Percentiles rank a stretch among this genome's conserved stretches.
phyloP scores from a whole-genome alignment of 2,329 filamentous ascomycete species.

The Dactylella cylindrospora region DNA sequence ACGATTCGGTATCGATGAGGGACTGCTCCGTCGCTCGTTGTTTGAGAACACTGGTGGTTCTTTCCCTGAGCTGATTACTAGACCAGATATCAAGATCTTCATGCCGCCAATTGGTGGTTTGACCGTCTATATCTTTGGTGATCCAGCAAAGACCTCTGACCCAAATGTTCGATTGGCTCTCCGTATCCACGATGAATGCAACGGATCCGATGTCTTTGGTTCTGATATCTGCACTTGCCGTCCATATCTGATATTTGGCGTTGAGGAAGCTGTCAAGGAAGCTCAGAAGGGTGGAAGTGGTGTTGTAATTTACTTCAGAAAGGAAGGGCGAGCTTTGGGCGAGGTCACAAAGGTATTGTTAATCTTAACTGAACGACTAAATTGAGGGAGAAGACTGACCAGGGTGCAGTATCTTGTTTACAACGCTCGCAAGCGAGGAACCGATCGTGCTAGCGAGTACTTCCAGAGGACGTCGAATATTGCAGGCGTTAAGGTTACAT shows the following conservation, averaged over 20 bases:
- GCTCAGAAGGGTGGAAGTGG: constrained; percentile 91
- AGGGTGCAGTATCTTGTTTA: constrained; percentile 59
- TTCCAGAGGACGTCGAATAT: constrained; percentile 93
- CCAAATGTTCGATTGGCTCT: constrained; percentile 77
- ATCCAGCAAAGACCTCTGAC: constrained; percentile 90
- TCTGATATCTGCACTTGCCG: constrained; percentile 97
- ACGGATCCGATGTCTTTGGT: constrained; percentile 95
- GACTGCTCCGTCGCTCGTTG: constrained; percentile 76
- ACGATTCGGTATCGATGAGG: constrained; percentile 91
- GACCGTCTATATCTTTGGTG: constrained; percentile 96
- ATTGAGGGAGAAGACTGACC: not conserved
- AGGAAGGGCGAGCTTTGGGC: constrained; percentile 89
- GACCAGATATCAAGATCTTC: constrained; percentile 92
- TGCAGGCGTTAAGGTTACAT: constrained; percentile 76
- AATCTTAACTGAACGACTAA: not conserved
- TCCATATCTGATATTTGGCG: constrained; percentile 93
- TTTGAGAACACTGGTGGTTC: constrained; percentile 96
- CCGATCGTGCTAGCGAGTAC: constrained; percentile 83
- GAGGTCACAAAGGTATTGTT: constrained; percentile 84
- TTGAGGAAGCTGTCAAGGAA: constrained; percentile 96
- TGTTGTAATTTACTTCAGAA: constrained; percentile 97
- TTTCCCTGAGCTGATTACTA: constrained; percentile 94
- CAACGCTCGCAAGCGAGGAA: constrained; percentile 77
- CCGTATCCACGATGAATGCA: constrained; percentile 85
- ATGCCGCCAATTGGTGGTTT: constrained; percentile 91